Evolutionary conservation across 2,329 filamentous ascomycete species (phyloP), one percentile per base, ranked within the genome.

Genomic region (Phaeosphaeriaceae sp.): DNA sequence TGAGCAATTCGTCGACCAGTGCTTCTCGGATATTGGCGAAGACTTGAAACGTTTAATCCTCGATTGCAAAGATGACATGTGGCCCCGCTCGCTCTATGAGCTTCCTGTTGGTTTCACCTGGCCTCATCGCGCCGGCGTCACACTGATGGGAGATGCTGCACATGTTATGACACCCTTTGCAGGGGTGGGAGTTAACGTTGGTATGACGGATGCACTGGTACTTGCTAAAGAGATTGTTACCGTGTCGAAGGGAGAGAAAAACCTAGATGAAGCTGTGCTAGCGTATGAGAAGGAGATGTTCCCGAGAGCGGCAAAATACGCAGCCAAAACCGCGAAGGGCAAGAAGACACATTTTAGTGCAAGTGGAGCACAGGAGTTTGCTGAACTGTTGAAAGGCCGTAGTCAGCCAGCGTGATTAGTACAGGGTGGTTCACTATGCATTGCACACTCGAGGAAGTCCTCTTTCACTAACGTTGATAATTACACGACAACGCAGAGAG

Each of bases 121-220:
- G 82, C 50, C 73, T 33, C 74, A 79, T 39, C 71, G 69, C 15
- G 63, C 70, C 5, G 81, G 82, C 0, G 61, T 81, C 4, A 85
- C 84, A 0, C 61, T 85, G 12, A 73, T 86, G 20, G 84, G 84
- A 4, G 83, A 87, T 56, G 81, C 83, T 1, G 83, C 83, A 6
- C 83, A 87, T 64, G 60, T 85, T 17, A 84, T 84, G 81, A 78
- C 79, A 1, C 81, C 81, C 0, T 83, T 80, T 53, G 80, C 79
- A 1, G 84, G 84, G 4, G 83, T 84, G 48, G 83, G 83, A 2
- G 83, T 85, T 20, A 86, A 87, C 59, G 71, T 79, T 16, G 82
- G 77, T 1, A 76, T 87, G 64, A 74, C 78, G 38, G 83, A 87
- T 63, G 78, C 82, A 6, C 64, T 80, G 52, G 66, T 76, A 17